Percentiles rank a stretch among this genome's conserved stretches.
phyloP scores from a whole-genome alignment of 2,329 filamentous ascomycete species.

The Trichoderma sp. region DNA sequence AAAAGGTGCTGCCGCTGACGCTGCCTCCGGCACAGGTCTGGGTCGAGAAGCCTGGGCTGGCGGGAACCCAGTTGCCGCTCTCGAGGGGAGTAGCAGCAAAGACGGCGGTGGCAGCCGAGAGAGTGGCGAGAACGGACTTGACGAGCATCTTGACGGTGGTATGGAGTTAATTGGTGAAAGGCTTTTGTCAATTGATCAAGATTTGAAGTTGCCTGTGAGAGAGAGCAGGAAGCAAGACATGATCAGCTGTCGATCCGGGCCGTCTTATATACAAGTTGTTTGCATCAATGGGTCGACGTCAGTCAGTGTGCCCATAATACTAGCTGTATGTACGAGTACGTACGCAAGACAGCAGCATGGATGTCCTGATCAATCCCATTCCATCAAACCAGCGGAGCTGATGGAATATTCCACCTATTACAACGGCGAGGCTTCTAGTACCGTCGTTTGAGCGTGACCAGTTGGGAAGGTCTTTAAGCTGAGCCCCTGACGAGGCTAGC shows the following conservation, averaged over 20 bases:
- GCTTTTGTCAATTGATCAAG: not conserved
- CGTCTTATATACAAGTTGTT: not conserved
- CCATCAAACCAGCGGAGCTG: not conserved
- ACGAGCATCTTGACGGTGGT: conserved; percentile 13
- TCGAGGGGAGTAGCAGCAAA: conserved; percentile 22
- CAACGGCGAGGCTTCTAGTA: not conserved
- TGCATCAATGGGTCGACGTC: not conserved
- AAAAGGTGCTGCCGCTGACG: conserved; percentile 22
- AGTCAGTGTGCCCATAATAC: not conserved
- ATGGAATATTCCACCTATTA: conserved; percentile 18
- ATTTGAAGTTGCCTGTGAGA: not conserved
- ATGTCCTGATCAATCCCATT: not conserved
- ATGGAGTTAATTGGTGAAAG: not conserved
- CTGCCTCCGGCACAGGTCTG: conserved; percentile 24
- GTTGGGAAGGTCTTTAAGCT: conserved; percentile 3
- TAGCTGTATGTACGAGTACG: not conserved
- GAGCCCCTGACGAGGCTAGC: conserved; percentile 11
- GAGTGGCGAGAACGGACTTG: conserved; percentile 17
- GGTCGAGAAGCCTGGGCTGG: conserved; percentile 6
- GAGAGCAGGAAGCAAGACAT: not conserved
- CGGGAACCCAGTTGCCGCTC: conserved; percentile 21
- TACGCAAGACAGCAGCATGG: not conserved
- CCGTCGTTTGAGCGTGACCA: conserved; percentile 9
- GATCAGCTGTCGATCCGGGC: conserved; percentile 2
- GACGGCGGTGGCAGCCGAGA: conserved; percentile 17